A percentile compares a stretch with the other conserved stretches of the same genome.
Evolutionary conservation across 106 monocot genomes (phyloP).

Genomic region (Dendrobium catenatum): DNA sequence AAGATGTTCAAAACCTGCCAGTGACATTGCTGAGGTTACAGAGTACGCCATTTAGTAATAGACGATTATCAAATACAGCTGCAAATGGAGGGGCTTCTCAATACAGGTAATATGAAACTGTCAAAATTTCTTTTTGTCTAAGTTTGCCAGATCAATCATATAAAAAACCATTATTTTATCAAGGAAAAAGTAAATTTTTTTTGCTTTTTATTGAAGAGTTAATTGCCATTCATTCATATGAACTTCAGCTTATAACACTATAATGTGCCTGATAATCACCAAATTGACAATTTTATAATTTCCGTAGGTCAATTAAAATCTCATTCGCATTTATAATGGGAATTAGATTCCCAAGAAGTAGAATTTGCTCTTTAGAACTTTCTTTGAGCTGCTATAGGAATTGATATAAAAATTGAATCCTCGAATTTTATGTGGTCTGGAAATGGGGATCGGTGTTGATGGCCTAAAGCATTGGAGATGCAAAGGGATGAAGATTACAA

Average conservation of each 20-base stretch:
- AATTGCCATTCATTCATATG: not conserved
- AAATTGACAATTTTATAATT: not conserved
- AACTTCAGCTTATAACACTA: not conserved
- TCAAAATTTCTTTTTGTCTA: not conserved
- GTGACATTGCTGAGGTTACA: slow-evolving; percentile 83
- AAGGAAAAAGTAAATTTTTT: not conserved
- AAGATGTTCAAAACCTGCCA: slow-evolving; percentile 85
- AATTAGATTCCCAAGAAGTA: not conserved
- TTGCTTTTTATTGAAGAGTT: not conserved
- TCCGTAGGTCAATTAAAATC: not conserved
- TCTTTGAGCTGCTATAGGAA: not conserved
- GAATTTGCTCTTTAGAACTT: not conserved
- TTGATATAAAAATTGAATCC: not conserved
- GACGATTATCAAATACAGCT: slow-evolving; percentile 25
- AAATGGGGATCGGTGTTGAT: too few species aligned
- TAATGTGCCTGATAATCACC: not conserved
- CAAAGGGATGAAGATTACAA: not conserved
- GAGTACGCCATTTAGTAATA: slow-evolving; percentile 39
- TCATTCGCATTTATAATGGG: not conserved
- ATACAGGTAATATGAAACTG: slow-evolving; percentile 37
- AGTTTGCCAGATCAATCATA: not conserved
- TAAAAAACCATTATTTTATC: not conserved
- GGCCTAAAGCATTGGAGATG: not conserved
- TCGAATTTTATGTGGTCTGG: not conserved
- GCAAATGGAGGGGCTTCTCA: slow-evolving; percentile 37